Conservation (phyloP, 75 land plant species). For the Cupressus sempervirens region DNA sequence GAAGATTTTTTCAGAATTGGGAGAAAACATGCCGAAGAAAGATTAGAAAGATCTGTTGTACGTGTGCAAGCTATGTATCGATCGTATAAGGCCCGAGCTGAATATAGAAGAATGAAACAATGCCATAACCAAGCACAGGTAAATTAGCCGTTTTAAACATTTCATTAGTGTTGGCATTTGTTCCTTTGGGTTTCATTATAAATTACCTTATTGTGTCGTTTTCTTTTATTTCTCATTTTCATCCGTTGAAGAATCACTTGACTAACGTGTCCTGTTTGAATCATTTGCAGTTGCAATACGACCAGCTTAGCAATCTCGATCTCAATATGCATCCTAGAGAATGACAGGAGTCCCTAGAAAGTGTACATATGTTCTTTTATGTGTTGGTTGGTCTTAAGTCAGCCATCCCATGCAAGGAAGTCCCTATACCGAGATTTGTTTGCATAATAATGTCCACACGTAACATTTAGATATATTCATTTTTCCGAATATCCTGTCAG, state of each 20-base stretch:
- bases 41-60: constrained; percentile 55
- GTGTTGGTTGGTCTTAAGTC: neutral
- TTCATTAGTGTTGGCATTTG: neutral
- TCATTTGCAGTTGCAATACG: constrained; percentile 8
- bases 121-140: constrained; percentile 16
- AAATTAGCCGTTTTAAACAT: neutral
- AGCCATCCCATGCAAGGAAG: neutral
- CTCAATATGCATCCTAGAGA: neutral
- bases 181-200: neutral
- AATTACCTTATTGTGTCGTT: neutral
- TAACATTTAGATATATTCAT: neutral
- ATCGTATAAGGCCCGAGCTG: constrained; percentile 58
- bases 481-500: neutral
- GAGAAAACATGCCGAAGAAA: constrained; percentile 64
- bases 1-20: constrained; percentile 62
- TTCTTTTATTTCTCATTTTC: neutral
- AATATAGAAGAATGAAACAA: constrained; percentile 60
- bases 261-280: neutral
- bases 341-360: neutral
- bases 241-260: neutral
- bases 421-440: neutral
- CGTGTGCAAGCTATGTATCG: constrained; percentile 77
- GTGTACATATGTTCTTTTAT: neutral
- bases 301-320: neutral
- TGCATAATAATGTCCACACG: neutral